phyloP scores from a whole-genome alignment of 2,329 filamentous ascomycete genomes.

The Fusarium pseudonygamai region DNA sequence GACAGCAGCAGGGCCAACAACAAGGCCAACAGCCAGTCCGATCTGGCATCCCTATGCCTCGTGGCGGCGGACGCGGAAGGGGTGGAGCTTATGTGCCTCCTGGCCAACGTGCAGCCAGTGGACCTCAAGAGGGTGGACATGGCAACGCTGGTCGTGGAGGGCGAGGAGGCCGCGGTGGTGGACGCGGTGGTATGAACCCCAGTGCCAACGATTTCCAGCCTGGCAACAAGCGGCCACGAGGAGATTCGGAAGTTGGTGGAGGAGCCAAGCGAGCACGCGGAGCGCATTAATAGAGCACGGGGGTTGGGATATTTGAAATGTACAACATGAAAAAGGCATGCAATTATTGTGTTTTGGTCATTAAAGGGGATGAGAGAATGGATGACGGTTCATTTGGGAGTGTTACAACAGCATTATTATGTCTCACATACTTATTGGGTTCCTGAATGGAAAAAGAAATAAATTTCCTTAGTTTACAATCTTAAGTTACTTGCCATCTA shows the following conservation, averaged over 20 bases:
- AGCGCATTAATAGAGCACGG: slow-evolving; percentile 45
- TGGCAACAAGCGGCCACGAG: slow-evolving; percentile 66
- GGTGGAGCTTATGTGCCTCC: slow-evolving; percentile 52
- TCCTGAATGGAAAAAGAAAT: slow-evolving; percentile 40
- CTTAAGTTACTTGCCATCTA: background rate
- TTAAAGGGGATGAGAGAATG: slow-evolving; percentile 25
- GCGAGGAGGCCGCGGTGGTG: slow-evolving; percentile 57
- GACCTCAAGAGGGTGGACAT: slow-evolving; percentile 49
- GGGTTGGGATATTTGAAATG: slow-evolving; percentile 19
- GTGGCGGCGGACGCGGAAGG: slow-evolving; percentile 53
- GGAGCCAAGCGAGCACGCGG: slow-evolving; percentile 56
- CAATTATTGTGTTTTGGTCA: slow-evolving; percentile 32
- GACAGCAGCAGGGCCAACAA: slow-evolving; percentile 11
- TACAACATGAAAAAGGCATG: slow-evolving; percentile 39
- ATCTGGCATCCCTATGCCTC: slow-evolving; percentile 54
- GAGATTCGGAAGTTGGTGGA: slow-evolving; percentile 58
- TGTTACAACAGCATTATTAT: slow-evolving; percentile 29
- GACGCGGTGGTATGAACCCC: slow-evolving; percentile 58
- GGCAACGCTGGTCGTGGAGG: slow-evolving; percentile 46
- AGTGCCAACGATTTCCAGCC: slow-evolving; percentile 65
- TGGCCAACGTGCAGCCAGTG: slow-evolving; percentile 49
- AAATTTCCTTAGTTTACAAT: slow-evolving; percentile 28
- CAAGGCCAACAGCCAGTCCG: slow-evolving; percentile 38
- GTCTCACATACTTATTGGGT: slow-evolving; percentile 30
- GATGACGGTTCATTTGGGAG: slow-evolving; percentile 16